These are phyloP conservation scores for Suillus americanus DNA, from an alignment of 768 basidiomycete species.

Conservation along the genomic window DNA sequence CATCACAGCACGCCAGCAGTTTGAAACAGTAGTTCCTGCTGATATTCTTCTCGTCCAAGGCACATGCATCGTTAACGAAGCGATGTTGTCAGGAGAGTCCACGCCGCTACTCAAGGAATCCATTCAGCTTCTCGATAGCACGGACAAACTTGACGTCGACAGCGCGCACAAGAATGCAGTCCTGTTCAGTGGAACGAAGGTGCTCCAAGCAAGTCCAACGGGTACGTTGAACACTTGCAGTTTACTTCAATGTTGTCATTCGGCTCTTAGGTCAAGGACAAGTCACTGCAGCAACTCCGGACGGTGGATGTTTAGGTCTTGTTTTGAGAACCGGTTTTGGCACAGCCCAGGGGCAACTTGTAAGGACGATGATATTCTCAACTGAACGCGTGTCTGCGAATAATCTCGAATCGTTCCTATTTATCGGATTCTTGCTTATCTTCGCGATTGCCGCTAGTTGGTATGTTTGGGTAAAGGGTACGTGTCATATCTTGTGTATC, in stretches of 20 bases:
- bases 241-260: constrained; percentile 18
- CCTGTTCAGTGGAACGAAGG: constrained; percentile 96
- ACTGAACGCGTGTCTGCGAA: constrained; percentile 97
- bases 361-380: constrained; percentile 98
- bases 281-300: constrained; percentile 66
- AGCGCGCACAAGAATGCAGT: constrained; percentile 84
- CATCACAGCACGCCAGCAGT: constrained; percentile 55
- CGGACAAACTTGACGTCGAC: constrained; percentile 82
- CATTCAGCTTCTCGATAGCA: constrained; percentile 75
- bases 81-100: constrained; percentile 98
- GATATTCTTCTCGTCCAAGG: constrained; percentile 92
- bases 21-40: constrained; percentile 89
- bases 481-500: constrained; percentile 16
- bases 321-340: constrained; percentile 97
- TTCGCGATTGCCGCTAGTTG: constrained; percentile 98
- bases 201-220: constrained; percentile 69
- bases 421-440: constrained; percentile 96
- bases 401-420: constrained; percentile 92
- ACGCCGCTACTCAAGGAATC: constrained; percentile 97
- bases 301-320: constrained; percentile 89
- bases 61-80: constrained; percentile 96
- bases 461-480: constrained; percentile 97
- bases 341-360: constrained; percentile 95
- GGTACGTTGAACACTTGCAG: constrained; percentile 42
- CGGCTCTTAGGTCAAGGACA: constrained; percentile 27